phyloP scores from a whole-genome alignment of 2,329 filamentous ascomycete species.

The Paecilomyces variotii region DNA sequence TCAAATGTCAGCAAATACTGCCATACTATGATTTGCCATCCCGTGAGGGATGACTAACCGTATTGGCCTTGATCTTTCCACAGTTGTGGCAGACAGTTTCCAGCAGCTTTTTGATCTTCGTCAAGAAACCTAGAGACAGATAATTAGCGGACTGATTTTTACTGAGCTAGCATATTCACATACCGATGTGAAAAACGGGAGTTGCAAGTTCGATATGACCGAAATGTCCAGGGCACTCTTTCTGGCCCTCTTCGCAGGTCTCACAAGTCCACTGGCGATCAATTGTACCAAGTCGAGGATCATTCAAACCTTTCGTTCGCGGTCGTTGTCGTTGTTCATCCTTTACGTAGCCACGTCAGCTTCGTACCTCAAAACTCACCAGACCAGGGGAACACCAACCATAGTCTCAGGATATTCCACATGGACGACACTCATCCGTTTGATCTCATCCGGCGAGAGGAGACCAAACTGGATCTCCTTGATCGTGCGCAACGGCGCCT shows the following conservation, averaged over 20 bases:
- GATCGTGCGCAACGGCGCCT: slow-evolving; percentile 92
- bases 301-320: slow-evolving; percentile 85
- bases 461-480: slow-evolving; percentile 99
- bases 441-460: slow-evolving; percentile 96
- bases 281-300: slow-evolving; percentile 91
- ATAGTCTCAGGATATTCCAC: slow-evolving; percentile 99
- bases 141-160: slow-evolving; percentile 17
- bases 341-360: slow-evolving; percentile 19
- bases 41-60: slow-evolving; percentile 73
- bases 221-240: slow-evolving; percentile 95
- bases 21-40: slow-evolving; percentile 48
- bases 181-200: slow-evolving; percentile 82
- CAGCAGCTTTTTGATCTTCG: slow-evolving; percentile 98
- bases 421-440: slow-evolving; percentile 94
- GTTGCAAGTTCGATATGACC: slow-evolving; percentile 96
- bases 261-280: slow-evolving; percentile 93
- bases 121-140: slow-evolving; percentile 69
- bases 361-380: slow-evolving; percentile 8
- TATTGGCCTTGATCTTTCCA: slow-evolving; percentile 93
- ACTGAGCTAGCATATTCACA: slow-evolving; percentile 6
- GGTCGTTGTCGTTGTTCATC: slow-evolving; percentile 89
- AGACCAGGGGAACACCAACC: slow-evolving; percentile 38
- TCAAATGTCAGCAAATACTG: slow-evolving; percentile 38
- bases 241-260: slow-evolving; percentile 92
- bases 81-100: slow-evolving; percentile 99